Conservation (phyloP, 352 stramenopile genomes). For the Phytophthora podocarpi region DNA sequence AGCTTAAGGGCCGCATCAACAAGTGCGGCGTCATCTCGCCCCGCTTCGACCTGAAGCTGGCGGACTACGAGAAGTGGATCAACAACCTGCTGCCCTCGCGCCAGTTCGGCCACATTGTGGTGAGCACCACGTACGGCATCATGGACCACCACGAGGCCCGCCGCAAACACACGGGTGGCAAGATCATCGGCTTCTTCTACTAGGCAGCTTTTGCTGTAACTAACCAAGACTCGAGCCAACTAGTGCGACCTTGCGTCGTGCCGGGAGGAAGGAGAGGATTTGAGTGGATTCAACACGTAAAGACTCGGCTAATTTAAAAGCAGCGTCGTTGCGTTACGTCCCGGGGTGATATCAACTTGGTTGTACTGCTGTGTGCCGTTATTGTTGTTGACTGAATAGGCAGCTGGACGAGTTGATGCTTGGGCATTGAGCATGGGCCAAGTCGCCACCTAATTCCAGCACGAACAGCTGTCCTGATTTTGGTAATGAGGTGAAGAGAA, state of each 20-base stretch:
- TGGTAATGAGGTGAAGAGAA: too few relatives aligned
- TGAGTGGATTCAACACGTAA: constrained; percentile 32
- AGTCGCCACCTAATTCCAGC: too few relatives aligned
- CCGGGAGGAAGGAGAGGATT: constrained; percentile 33
- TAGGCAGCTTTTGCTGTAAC: too few relatives aligned
- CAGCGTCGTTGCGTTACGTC: constrained; percentile 32
- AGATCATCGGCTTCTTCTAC: constrained; percentile 99
- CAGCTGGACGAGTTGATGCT: background rate
- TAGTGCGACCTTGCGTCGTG: constrained; percentile 27
- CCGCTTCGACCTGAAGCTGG: constrained; percentile 97
- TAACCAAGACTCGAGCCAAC: constrained; percentile 13
- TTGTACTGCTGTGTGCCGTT: background rate
- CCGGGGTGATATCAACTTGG: too few relatives aligned
- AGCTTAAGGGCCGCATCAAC: constrained; percentile 99
- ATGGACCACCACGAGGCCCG: constrained; percentile 95
- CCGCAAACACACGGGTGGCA: constrained; percentile 99
- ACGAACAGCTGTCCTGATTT: too few relatives aligned
- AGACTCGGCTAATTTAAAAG: constrained; percentile 32
- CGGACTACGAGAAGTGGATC: constrained; percentile 99
- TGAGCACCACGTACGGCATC: constrained; percentile 91
- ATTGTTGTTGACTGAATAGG: background rate
- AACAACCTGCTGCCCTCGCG: constrained; percentile 98
- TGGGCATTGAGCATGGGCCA: background rate
- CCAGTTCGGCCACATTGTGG: constrained; percentile 99
- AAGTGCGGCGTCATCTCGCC: constrained; percentile 99